These are phyloP conservation scores for Microdochium paspali DNA, from an alignment of 2,329 filamentous ascomycete species.

Conservation along the genomic window DNA sequence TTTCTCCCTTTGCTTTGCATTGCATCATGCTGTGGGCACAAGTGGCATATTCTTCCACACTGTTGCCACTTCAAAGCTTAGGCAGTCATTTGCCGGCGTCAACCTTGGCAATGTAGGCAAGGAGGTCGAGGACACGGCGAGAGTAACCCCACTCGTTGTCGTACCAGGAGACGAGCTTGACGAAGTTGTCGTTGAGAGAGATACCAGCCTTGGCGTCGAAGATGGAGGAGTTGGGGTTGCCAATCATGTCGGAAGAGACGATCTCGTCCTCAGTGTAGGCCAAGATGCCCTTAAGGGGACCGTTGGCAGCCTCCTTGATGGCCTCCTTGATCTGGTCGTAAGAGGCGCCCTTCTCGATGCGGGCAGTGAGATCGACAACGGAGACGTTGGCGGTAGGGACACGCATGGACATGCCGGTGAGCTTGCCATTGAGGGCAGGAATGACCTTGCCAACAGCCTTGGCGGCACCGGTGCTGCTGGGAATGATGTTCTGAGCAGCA, in stretches of 20 bases:
- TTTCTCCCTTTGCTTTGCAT: not conserved
- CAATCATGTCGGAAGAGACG: constrained; percentile 89
- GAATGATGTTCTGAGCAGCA: constrained; percentile 99
- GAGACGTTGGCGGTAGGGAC: constrained; percentile 98
- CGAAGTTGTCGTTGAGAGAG: constrained; percentile 94
- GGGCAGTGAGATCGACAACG: constrained; percentile 93
- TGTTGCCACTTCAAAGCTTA: constrained; percentile 14
- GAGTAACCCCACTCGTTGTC: constrained; percentile 99
- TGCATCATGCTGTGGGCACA: not conserved
- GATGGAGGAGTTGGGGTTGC: constrained; percentile 90
- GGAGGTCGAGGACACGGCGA: constrained; percentile 82
- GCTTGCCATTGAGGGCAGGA: constrained; percentile 95
- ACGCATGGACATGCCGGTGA: constrained; percentile 99
- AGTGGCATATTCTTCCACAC: constrained; percentile 4
- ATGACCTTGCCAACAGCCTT: constrained; percentile 99
- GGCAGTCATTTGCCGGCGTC: constrained; percentile 45
- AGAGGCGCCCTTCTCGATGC: constrained; percentile 78
- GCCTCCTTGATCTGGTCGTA: constrained; percentile 91
- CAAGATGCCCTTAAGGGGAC: constrained; percentile 80
- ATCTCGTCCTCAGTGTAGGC: constrained; percentile 95
- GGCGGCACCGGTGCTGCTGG: constrained; percentile 96
- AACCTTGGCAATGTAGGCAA: constrained; percentile 70
- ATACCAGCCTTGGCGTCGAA: constrained; percentile 99
- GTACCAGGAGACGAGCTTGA: constrained; percentile 98
- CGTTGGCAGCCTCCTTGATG: constrained; percentile 80